Conservation (phyloP, 2,329 filamentous ascomycete species). For the Pezicula carpinea region DNA sequence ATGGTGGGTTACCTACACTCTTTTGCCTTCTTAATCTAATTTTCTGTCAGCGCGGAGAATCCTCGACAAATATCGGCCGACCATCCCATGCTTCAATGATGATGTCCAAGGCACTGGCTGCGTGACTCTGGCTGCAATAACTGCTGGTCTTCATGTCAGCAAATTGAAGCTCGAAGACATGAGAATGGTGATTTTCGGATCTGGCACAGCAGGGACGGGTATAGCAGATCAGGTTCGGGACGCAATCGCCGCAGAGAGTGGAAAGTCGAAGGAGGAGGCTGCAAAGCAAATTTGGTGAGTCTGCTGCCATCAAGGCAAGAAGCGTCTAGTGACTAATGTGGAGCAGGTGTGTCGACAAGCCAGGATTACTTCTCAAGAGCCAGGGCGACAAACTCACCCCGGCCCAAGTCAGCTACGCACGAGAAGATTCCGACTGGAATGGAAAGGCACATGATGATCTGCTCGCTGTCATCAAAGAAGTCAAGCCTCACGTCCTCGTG, state of each 20-base stretch:
- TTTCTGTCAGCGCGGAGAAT: slow-evolving; percentile 52
- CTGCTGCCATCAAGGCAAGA: not conserved
- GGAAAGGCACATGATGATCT: slow-evolving; percentile 53
- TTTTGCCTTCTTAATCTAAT: not conserved
- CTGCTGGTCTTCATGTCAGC: slow-evolving; percentile 68
- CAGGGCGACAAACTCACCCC: slow-evolving; percentile 56
- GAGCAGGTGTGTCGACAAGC: slow-evolving; percentile 72
- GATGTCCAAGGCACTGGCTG: slow-evolving; percentile 88
- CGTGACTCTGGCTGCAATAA: slow-evolving; percentile 78
- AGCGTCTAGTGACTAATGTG: slow-evolving; percentile 1
- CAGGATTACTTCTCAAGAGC: slow-evolving; percentile 65
- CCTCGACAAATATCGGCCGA: slow-evolving; percentile 67
- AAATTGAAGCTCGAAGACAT: slow-evolving; percentile 63
- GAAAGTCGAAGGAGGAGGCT: slow-evolving; percentile 68
- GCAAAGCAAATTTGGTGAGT: slow-evolving; percentile 71
- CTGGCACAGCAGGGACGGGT: slow-evolving; percentile 77
- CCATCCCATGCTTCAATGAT: slow-evolving; percentile 85
- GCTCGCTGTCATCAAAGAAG: slow-evolving; percentile 60
- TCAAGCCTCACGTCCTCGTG: slow-evolving; percentile 77
- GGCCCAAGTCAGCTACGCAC: slow-evolving; percentile 65
- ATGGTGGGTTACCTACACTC: slow-evolving; percentile 40
- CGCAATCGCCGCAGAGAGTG: slow-evolving; percentile 66
- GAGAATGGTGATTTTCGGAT: slow-evolving; percentile 71
- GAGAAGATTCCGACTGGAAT: slow-evolving; percentile 59
- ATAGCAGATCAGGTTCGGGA: slow-evolving; percentile 83